Evolutionary conservation across 306 rosid genomes (phyloP), one percentile per base, ranked within the genome.

Genomic region (Macrotyloma uniflorum): DNA sequence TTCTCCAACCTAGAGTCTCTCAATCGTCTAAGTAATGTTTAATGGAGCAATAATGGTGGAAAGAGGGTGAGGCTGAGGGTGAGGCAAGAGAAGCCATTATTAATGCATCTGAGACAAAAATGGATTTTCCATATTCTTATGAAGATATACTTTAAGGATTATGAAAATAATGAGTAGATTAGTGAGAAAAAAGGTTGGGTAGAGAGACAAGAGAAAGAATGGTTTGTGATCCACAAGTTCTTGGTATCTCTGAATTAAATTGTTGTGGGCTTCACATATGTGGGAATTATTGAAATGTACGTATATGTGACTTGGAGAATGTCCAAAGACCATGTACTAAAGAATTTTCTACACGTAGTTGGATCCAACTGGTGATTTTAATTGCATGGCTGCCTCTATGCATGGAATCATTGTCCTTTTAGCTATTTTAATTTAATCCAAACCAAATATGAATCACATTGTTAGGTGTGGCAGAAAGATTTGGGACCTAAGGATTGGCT

Each of bases 341-440:
- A 61, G 71, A 75, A 63, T 67, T 75, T 75, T 75, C 63, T 47
- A 46, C 53, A 63, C 79, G 46, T 63, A 63, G 87, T 72, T 89
- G 90, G 88, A 89, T 89, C 86, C 93, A 87, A 83, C 86, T 80
- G 79, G 58, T 20, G 65, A 70, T 36, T 69, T 78, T 83, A 66
- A 78, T 73, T 83, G 77, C 63, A 50, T 33, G 67, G 19, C 0
- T 55, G 11, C 42, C 78, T 73, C 1, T 57, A 24, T 30, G 24
- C 45, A 68, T 11, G 74, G 55, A 73, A 42, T 67, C 74, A 65
- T 65, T 76, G 80, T 76, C 80, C 80, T 75, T 75, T 75, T 75
- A 13, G 57, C 79, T 45, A 59, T 59, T 74, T 74, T 45, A 18
- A 61, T 59, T 16, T 59, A 61, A 42, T 24, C 61, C 0, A 43